Percentiles rank a stretch among this genome's conserved stretches.
These are phyloP conservation scores for Populus deltoides DNA, from an alignment of 345 rosid species.

Conservation along the genomic window DNA sequence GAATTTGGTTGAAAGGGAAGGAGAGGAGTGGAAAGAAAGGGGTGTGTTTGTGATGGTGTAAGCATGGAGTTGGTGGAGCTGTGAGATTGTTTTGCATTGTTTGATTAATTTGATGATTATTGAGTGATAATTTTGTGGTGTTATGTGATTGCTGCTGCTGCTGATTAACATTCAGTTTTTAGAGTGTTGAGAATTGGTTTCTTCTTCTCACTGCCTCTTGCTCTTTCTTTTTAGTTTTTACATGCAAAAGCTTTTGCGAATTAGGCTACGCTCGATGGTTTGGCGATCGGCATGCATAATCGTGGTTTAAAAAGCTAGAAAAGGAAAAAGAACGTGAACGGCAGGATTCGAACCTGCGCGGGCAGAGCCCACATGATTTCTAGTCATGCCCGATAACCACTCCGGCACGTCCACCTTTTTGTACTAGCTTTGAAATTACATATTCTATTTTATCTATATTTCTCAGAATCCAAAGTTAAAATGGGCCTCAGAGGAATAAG, in stretches of 20 bases:
- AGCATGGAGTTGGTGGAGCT: conserved; percentile 45
- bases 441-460: accelerated
- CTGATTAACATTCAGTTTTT: conserved; percentile 4
- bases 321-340: conserved; percentile 14
- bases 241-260: no score
- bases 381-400: conserved; percentile 98
- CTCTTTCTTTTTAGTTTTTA: background rate
- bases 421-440: accelerated
- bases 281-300: no score
- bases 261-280: no score
- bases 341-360: conserved; percentile 92
- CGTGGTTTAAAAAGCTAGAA: no score
- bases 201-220: no score
- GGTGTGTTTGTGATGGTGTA: conserved; percentile 29
- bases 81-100: conserved; percentile 30
- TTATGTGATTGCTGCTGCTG: background rate
- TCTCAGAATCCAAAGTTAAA: no score
- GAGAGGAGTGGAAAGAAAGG: conserved; percentile 12
- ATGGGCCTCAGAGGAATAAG: background rate
- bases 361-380: conserved; percentile 95
- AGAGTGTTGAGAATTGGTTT: no score
- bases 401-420: conserved; percentile 58
- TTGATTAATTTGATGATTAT: background rate
- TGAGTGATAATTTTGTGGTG: background rate
- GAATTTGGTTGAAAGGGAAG: conserved; percentile 27